Percentiles rank a stretch among this genome's conserved stretches.
phyloP scores from a whole-genome alignment of 768 basidiomycete species.

The Mycena galericulata region DNA sequence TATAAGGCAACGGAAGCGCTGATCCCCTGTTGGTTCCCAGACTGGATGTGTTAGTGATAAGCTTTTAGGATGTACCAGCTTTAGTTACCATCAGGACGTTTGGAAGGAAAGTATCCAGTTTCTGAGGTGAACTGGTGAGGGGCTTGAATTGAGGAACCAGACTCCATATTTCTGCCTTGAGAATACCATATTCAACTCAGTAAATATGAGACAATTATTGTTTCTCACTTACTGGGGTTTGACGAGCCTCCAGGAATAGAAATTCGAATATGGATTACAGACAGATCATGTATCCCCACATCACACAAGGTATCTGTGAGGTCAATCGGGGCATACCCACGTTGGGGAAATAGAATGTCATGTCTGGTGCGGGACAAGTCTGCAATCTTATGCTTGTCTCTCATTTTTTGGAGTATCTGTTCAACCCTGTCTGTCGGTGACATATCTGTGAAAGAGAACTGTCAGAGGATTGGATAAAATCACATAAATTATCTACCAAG shows the following conservation, averaged over 20 bases:
- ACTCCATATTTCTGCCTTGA: no score
- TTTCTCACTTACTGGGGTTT: no score
- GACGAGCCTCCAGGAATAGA: no score
- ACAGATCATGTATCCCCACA: not conserved
- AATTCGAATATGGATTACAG: not conserved
- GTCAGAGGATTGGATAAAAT: not conserved
- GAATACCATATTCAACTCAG: no score
- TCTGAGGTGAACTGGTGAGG: no score
- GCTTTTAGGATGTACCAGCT: no score
- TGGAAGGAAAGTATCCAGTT: no score
- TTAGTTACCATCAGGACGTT: not conserved
- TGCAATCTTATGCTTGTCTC: not conserved
- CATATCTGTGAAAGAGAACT: not conserved
- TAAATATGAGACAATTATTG: no score
- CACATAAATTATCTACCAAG: not conserved
- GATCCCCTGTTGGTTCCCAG: no score
- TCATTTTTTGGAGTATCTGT: not conserved
- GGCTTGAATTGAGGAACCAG: no score
- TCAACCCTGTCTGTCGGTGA: not conserved
- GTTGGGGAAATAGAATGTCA: not conserved
- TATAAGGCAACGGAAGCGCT: no score
- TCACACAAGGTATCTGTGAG: not conserved
- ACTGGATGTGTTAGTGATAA: no score
- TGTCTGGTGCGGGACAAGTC: not conserved
- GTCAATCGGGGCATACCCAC: not conserved